Evolutionary conservation across 2,329 filamentous ascomycete species (phyloP), one percentile per base, ranked within the genome.

Genomic region (Calonectria montana): DNA sequence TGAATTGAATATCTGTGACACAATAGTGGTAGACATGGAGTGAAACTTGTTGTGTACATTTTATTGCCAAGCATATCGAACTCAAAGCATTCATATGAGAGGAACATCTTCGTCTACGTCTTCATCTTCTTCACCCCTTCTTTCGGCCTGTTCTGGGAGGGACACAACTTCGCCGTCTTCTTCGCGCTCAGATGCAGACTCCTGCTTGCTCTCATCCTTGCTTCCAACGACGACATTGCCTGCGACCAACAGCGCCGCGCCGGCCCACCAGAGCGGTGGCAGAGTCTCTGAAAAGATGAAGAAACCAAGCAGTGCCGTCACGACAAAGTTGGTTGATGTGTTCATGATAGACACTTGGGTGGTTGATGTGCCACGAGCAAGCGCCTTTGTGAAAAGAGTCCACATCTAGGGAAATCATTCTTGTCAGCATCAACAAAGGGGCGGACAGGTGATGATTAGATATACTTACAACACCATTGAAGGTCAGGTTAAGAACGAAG

Each of bases 301-400:
- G 62, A 90, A 86, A 29, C 94, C 93, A 23, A 96, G 86, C 8
- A 96, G 75, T 9, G 94, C 94, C 0, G 94, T 96, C 72, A 95
- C 83, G 83, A 96, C 88, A 82, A 96, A 96, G 84, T 96, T 96
- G 69, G 93, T 88, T 16, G 93, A 94, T 3, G 94, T 96, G 82
- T 96, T 96, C 82, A 96, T 91, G 81, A 96, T 93, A 76, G 91
- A 93, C 61, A 96, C 94, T 79, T 94, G 93, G 0, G 94, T 94
- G 10, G 94, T 95, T 2, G 93, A 95, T 70, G 90, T 89, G 16
- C 93, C 93, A 21, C 90, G 88, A 0, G 93, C 91, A n/a, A 96
- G 89, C 65, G 94, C 94, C 62, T 91, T 89, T 8, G 94, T 96
- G 85, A 96, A 96, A 59, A 96, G 88, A 0, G 92, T 91, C 94